phyloP scores from a whole-genome alignment of 805 yeast genomes.

The Saturnispora quitensis region DNA sequence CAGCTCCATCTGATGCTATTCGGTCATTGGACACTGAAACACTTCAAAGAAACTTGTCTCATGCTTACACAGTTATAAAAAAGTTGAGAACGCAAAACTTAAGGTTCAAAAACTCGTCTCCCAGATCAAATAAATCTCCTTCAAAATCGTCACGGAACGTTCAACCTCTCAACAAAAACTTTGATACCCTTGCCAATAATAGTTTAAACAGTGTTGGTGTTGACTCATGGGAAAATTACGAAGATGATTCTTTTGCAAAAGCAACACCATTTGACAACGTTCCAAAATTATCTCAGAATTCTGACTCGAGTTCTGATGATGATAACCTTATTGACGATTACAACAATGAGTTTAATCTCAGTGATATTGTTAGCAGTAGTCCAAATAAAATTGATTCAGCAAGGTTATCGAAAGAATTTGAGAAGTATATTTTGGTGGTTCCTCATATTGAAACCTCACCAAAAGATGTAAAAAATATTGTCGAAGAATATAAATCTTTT shows the following conservation, averaged over 20 bases:
- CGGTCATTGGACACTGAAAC: slow-evolving; percentile 56
- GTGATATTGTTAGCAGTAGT: slow-evolving; percentile 6
- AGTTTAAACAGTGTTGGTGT: slow-evolving; percentile 4
- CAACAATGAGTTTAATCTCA: not conserved
- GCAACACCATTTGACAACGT: not conserved
- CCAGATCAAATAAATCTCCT: slow-evolving; percentile 3
- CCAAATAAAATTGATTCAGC: not conserved
- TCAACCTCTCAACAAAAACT: not conserved
- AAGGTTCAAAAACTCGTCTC: slow-evolving; percentile 5
- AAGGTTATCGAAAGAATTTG: not conserved
- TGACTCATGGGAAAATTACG: slow-evolving; percentile 12
- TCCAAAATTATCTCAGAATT: not conserved
- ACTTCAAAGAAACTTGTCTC: slow-evolving; percentile 50
- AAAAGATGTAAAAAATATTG: not conserved
- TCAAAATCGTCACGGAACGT: not conserved
- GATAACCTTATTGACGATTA: not conserved
- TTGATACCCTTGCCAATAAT: not conserved
- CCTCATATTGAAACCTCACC: slow-evolving; percentile 3
- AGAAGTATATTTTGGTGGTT: slow-evolving; percentile 6
- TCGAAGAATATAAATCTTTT: slow-evolving; percentile 5
- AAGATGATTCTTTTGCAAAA: slow-evolving; percentile 10
- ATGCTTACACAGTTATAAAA: slow-evolving; percentile 55
- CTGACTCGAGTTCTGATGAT: slow-evolving; percentile 2
- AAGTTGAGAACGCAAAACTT: slow-evolving; percentile 35
- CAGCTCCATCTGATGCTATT: slow-evolving; percentile 29